phyloP scores from a whole-genome alignment of 1,284 basidiomycete species.

The Ceratorhiza oryzae-sativae region DNA sequence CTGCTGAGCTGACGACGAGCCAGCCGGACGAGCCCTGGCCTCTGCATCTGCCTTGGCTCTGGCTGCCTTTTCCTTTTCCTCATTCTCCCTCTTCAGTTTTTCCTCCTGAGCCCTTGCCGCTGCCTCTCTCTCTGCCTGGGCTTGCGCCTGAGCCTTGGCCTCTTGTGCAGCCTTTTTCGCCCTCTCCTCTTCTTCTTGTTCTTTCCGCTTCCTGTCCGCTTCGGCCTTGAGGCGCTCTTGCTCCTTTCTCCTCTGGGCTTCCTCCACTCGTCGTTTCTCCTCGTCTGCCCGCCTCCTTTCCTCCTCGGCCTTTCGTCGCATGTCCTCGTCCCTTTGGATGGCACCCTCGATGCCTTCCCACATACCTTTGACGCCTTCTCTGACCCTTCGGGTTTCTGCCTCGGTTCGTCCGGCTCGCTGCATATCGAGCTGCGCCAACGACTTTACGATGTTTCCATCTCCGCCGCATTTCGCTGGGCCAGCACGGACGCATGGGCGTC shows the following conservation, averaged over 20 bases:
- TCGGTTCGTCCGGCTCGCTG: slow-evolving; percentile 37
- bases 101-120: slow-evolving; percentile 51
- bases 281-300: slow-evolving; percentile 34
- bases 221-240: slow-evolving; percentile 33
- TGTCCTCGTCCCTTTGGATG: slow-evolving; percentile 61
- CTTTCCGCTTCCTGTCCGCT: slow-evolving; percentile 30
- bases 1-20: slow-evolving; percentile 66
- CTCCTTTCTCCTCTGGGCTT: slow-evolving; percentile 40
- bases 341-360: slow-evolving; percentile 25
- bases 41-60: slow-evolving; percentile 47
- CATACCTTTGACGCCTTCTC: slow-evolving; percentile 30
- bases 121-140: slow-evolving; percentile 54
- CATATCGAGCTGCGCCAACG: slow-evolving; percentile 14
- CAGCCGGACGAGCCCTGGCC: slow-evolving; percentile 59
- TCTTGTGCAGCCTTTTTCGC: slow-evolving; percentile 30
- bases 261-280: slow-evolving; percentile 38
- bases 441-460: slow-evolving; percentile 18
- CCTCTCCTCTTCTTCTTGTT: slow-evolving; percentile 4
- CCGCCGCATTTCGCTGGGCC: slow-evolving; percentile 35
- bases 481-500: slow-evolving; percentile 14
- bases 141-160: slow-evolving; percentile 50
- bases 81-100: slow-evolving; percentile 47
- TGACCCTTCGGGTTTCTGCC: slow-evolving; percentile 8
- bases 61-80: slow-evolving; percentile 51
- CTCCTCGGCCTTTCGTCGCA: slow-evolving; percentile 48